These are phyloP conservation scores for Lactarius vividus DNA, from an alignment of 768 basidiomycete species.

Conservation along the genomic window DNA sequence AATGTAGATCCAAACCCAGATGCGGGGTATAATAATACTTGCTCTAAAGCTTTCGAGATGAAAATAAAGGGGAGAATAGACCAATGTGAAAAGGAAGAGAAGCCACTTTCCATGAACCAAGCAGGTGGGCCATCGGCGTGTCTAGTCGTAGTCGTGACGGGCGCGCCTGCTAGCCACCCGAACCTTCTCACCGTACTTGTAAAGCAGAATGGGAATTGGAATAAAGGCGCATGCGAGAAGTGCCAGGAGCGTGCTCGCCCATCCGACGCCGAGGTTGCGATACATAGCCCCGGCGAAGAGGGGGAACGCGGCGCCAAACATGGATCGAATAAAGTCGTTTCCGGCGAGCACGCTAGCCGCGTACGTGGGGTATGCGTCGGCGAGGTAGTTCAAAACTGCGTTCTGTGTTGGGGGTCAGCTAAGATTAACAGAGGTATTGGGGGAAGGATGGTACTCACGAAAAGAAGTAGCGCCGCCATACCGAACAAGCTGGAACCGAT, in stretches of 20 bases:
- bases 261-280: conserved; percentile 31
- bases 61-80: neutral
- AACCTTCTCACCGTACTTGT: conserved; percentile 23
- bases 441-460: conserved; percentile 28
- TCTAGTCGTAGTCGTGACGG: conserved; percentile 26
- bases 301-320: conserved; percentile 25
- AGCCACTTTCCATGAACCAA: neutral
- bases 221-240: conserved; percentile 32
- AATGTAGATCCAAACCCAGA: neutral
- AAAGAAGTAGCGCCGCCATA: conserved; percentile 36
- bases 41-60: neutral
- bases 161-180: conserved; percentile 25
- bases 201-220: conserved; percentile 28
- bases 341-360: conserved; percentile 37
- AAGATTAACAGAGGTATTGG: conserved; percentile 27
- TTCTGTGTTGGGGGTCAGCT: neutral
- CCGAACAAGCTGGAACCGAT: conserved; percentile 37
- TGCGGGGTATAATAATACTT: neutral
- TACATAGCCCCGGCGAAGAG: conserved; percentile 31
- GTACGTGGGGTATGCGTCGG: conserved; percentile 35
- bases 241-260: conserved; percentile 32
- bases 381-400: conserved; percentile 34
- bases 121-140: neutral
- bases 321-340: conserved; percentile 36
- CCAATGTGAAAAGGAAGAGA: neutral